Evolutionary conservation across 2,329 filamentous ascomycete species (phyloP), one percentile per base, ranked within the genome.

Genomic region (Xylariomycetidae sp.): DNA sequence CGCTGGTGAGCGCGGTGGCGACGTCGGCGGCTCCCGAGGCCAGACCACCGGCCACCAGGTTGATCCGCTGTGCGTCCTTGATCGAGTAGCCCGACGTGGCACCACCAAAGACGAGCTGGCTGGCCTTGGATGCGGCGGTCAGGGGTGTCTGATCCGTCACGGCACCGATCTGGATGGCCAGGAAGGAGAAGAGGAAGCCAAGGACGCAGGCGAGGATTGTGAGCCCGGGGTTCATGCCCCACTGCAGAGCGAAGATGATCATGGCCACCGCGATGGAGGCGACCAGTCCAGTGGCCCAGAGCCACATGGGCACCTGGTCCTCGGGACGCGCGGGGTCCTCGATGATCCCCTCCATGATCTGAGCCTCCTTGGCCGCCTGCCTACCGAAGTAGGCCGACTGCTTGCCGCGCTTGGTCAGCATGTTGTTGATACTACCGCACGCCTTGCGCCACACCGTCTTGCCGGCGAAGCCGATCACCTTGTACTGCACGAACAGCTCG

Each of bases 111-210:
- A 85, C 69, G 36, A 84, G 73, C 62, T 84, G 80, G 2, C 77
- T 80, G 4, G 80, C 80, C 59, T 84, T 85, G 44, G 78, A 71
- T 1, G 77, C 77, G 4, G 80, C 77, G 3, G 80, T 83, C 3
- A 84, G 63, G 1, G 80, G 80, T 0, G 79, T 78, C 45, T 72
- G 72, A 45, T 80, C 75, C 12, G 69, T 76, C n/a, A 72, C 69
- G 37, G 69, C 76, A 18, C 70, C 69, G 50, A 74, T 76, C 51
- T 80, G 74, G 41, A 79, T 74, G 29, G 72, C 74, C 16, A 80
- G 60, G 62, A 79, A 75, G 27, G 72, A 71, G 58, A 80, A 80
- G 48, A 80, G 61, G 62, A 80, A 74, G 35, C 71, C 70, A 25
- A 80, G 61, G 40, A 79, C 50, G 40, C 72, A 62, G 22, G 73